A percentile compares a stretch with the other conserved stretches of the same genome.
These are phyloP conservation scores for Mycocentrospora acerina DNA, from an alignment of 2,329 filamentous ascomycete species.

Conservation along the genomic window DNA sequence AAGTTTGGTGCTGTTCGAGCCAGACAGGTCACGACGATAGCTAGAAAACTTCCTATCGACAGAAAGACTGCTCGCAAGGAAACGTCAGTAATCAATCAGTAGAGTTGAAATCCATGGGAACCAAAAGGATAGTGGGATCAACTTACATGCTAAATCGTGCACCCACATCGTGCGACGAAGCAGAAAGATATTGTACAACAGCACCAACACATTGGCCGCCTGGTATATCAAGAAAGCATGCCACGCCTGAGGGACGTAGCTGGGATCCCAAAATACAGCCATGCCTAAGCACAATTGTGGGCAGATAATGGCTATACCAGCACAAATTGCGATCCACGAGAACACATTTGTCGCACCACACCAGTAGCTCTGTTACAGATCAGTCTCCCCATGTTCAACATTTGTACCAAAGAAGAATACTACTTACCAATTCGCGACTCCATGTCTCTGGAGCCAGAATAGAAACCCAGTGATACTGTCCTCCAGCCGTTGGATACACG, in stretches of 20 bases:
- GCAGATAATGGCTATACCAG: constrained; percentile 18
- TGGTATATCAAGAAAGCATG: constrained; percentile 19
- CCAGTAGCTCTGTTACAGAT: constrained; percentile 12
- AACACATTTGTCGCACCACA: constrained; percentile 19
- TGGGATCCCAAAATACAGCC: constrained; percentile 10
- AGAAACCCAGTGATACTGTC: constrained; percentile 22
- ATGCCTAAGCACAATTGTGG: constrained; percentile 13
- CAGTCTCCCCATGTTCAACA: not conserved
- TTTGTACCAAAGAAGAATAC: not conserved
- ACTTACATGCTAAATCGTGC: constrained; percentile 18
- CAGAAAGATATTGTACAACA: constrained; percentile 16
- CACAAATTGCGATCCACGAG: constrained; percentile 15
- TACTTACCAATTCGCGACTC: constrained; percentile 12
- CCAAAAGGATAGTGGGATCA: not conserved
- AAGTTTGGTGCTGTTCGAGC: constrained; percentile 39
- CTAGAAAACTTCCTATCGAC: constrained; percentile 43
- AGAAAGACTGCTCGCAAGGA: constrained; percentile 9
- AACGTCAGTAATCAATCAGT: no score
- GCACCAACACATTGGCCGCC: constrained; percentile 9
- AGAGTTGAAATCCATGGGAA: no score
- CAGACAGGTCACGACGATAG: constrained; percentile 50
- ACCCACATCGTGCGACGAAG: constrained; percentile 20
- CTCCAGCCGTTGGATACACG: constrained; percentile 34
- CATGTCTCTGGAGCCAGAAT: constrained; percentile 47
- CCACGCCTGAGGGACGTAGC: constrained; percentile 13